These are phyloP conservation scores for Viola odorata DNA, from an alignment of 345 rosid genomes.

Conservation along the genomic window DNA sequence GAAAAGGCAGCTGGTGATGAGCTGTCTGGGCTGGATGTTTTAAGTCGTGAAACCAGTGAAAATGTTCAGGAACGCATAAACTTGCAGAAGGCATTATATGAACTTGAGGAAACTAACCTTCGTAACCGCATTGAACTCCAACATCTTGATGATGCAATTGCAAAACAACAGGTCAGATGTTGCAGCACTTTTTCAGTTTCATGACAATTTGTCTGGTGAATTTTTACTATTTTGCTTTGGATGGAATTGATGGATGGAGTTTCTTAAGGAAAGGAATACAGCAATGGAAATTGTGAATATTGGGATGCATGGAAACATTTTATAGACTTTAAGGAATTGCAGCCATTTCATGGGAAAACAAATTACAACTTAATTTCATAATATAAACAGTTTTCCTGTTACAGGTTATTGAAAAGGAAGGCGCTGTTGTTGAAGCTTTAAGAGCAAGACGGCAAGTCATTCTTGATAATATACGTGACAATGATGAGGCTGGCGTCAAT, in stretches of 20 bases:
- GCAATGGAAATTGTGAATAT: too few relatives aligned
- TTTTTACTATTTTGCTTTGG: too few relatives aligned
- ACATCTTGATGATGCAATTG: conserved; percentile 81
- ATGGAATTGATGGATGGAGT: too few relatives aligned
- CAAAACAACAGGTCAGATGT: conserved; percentile 60
- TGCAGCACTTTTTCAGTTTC: conserved; percentile 1
- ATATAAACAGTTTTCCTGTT: not conserved
- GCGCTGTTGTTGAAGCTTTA: conserved; percentile 49
- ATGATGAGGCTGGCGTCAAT: conserved; percentile 82
- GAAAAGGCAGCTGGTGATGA: conserved; percentile 78
- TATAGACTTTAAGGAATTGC: too few relatives aligned
- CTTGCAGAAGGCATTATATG: conserved; percentile 84
- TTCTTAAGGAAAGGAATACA: too few relatives aligned
- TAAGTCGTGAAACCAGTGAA: conserved; percentile 93
- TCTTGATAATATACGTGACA: conserved; percentile 95
- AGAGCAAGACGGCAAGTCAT: conserved; percentile 77
- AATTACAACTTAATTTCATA: too few relatives aligned
- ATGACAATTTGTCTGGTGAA: not conserved
- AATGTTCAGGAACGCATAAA: conserved; percentile 92
- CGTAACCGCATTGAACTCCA: conserved; percentile 71
- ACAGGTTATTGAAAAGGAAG: conserved; percentile 62
- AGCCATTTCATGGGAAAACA: too few relatives aligned
- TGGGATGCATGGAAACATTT: too few relatives aligned
- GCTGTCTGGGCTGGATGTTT: conserved; percentile 74
- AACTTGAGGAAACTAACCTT: conserved; percentile 86